Evolutionary conservation across 805 yeast species (phyloP).

Genomic region (Candida dajiaensis): DNA sequence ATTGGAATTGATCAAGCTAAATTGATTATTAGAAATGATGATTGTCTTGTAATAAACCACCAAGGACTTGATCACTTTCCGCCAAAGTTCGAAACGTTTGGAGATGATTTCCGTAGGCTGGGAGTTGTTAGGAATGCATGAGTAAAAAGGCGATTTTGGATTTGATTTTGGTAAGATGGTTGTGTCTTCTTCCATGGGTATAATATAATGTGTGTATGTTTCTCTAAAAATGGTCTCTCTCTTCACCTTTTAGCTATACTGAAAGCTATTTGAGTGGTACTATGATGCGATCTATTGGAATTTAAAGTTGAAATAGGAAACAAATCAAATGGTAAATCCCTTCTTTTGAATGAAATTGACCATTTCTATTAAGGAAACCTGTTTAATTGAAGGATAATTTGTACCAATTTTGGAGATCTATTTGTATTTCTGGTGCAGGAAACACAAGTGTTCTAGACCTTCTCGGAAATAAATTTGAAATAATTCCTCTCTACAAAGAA

Average conservation of each 20-base stretch:
- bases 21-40: constrained; percentile 80
- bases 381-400: not conserved
- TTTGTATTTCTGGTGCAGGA: too few relatives aligned
- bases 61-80: constrained; percentile 70
- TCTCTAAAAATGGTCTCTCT: too few relatives aligned
- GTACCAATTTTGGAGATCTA: too few relatives aligned
- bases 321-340: not conserved
- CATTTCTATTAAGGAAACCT: not conserved
- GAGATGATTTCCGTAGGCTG: constrained; percentile 86
- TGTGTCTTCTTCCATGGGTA: constrained; percentile 8
- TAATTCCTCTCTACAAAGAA: not conserved
- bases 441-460: not conserved
- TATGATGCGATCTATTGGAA: too few relatives aligned
- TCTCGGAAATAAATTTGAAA: too few relatives aligned
- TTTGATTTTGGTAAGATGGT: constrained; percentile 18
- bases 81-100: constrained; percentile 79
- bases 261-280: too few relatives aligned
- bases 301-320: too few relatives aligned
- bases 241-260: too few relatives aligned
- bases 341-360: not conserved
- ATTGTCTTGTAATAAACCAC: constrained; percentile 70
- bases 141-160: constrained; percentile 33
- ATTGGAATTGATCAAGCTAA: constrained; percentile 71
- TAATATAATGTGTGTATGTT: too few relatives aligned
- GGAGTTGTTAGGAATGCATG: constrained; percentile 49